phyloP scores from a whole-genome alignment of 1,284 basidiomycete species.

The Rhodofomes roseus region DNA sequence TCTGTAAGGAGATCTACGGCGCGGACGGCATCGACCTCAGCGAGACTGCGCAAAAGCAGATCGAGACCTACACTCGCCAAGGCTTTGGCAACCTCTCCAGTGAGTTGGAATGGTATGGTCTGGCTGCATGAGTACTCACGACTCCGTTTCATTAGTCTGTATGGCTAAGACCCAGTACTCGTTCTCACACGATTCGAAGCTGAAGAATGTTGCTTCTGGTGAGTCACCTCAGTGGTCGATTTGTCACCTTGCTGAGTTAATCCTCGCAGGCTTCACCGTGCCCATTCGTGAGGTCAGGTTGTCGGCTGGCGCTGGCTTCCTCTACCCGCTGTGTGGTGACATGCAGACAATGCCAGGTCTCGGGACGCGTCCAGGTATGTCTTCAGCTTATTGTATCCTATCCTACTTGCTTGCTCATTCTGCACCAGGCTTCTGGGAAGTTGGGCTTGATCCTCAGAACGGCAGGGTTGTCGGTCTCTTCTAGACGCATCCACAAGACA shows the following conservation, averaged over 20 bases:
- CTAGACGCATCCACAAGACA: constrained; percentile 32
- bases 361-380: constrained; percentile 82
- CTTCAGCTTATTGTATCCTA: background rate
- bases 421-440: constrained; percentile 77
- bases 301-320: constrained; percentile 92
- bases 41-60: constrained; percentile 79
- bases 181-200: constrained; percentile 90
- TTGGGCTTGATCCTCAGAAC: constrained; percentile 71
- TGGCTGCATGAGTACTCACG: background rate
- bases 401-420: background rate
- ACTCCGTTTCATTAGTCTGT: constrained; percentile 57
- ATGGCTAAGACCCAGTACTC: constrained; percentile 99
- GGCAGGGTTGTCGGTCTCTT: constrained; percentile 76
- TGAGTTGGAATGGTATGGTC: constrained; percentile 34
- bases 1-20: constrained; percentile 88
- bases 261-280: constrained; percentile 74
- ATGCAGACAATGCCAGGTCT: constrained; percentile 99
- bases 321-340: constrained; percentile 92
- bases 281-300: constrained; percentile 89
- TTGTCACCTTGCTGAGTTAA: background rate
- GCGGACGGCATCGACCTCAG: constrained; percentile 87
- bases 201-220: constrained; percentile 84
- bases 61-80: constrained; percentile 91
- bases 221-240: background rate
- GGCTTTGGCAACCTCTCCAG: constrained; percentile 81